Percentiles rank a stretch among this genome's conserved stretches.
phyloP scores from a whole-genome alignment of 2,329 filamentous ascomycete species.

The Phialophora expanda region DNA sequence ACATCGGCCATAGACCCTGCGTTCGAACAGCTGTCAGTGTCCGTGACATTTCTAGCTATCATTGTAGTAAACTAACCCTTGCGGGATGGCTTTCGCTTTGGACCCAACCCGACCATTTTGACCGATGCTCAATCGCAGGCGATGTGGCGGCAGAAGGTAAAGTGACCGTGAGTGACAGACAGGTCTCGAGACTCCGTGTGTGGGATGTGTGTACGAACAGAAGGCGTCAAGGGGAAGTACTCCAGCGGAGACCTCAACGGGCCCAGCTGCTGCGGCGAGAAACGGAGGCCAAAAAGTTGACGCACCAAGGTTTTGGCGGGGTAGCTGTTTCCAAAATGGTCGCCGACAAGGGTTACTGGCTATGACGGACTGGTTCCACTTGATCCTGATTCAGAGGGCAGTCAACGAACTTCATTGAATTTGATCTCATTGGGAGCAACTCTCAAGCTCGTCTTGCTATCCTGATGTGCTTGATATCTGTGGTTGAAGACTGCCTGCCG shows the following conservation, averaged over 20 bases:
- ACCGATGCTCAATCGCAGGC: slow-evolving; percentile 3
- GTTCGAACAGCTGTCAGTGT: slow-evolving; percentile 6
- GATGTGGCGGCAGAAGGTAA: not conserved
- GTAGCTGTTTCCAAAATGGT: slow-evolving; percentile 9
- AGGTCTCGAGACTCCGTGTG: not conserved
- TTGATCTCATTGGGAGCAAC: not conserved
- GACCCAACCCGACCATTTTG: slow-evolving; percentile 67
- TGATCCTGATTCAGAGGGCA: not conserved
- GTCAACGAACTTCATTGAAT: not conserved
- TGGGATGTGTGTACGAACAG: not conserved
- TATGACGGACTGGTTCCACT: not conserved
- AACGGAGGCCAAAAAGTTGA: slow-evolving; percentile 27
- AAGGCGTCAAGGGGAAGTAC: slow-evolving; percentile 8
- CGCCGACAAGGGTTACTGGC: not conserved
- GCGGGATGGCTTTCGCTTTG: slow-evolving; percentile 69
- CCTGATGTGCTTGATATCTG: not conserved
- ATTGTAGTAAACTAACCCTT: slow-evolving; percentile 68
- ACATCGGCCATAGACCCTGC: slow-evolving; percentile 88
- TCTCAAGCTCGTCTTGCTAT: not conserved
- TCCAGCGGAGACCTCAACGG: slow-evolving; percentile 1
- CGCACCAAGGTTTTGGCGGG: slow-evolving; percentile 23
- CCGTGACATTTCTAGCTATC: slow-evolving; percentile 7
- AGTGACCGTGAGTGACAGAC: not conserved
- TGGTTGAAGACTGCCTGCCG: not conserved
- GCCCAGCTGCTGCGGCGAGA: slow-evolving; percentile 20